These are phyloP conservation scores for Phytophthora palmivora DNA, from an alignment of 352 stramenopile species.

Conservation along the genomic window DNA sequence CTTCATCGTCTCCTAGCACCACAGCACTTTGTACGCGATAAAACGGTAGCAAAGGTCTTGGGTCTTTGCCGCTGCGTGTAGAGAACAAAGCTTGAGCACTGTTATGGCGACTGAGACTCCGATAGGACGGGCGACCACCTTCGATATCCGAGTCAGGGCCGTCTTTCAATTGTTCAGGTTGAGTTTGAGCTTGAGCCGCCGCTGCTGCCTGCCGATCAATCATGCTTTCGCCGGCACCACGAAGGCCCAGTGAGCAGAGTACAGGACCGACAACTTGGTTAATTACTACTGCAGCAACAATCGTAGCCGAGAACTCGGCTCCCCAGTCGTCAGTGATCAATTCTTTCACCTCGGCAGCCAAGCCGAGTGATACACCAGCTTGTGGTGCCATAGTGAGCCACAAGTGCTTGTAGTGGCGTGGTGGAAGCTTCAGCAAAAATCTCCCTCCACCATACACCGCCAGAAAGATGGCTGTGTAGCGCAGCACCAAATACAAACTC, in stretches of 20 bases:
- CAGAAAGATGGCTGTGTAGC: conserved; percentile 66
- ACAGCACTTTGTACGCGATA: conserved; percentile 57
- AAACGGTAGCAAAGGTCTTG: conserved; percentile 50
- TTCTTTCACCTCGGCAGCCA: conserved; percentile 65
- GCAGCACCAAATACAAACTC: conserved; percentile 64
- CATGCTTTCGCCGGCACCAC: conserved; percentile 52
- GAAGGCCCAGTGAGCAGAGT: conserved; percentile 59
- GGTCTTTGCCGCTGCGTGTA: conserved; percentile 41
- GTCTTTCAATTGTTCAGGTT: conserved; percentile 13
- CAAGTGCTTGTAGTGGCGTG: conserved; percentile 68
- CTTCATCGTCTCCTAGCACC: conserved; percentile 64
- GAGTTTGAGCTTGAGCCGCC: conserved; percentile 14
- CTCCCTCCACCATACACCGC: conserved; percentile 60
- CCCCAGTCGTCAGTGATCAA: conserved; percentile 66
- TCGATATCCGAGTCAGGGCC: conserved; percentile 14
- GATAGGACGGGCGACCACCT: conserved; percentile 3
- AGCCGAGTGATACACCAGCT: conserved; percentile 64
- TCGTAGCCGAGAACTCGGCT: conserved; percentile 63
- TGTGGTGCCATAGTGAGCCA: conserved; percentile 79
- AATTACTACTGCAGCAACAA: conserved; percentile 68
- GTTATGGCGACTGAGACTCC: conserved; percentile 23
- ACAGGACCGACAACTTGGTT: conserved; percentile 74
- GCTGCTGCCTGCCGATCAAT: conserved; percentile 33
- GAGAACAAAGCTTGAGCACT: conserved; percentile 21
- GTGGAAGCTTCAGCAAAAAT: conserved; percentile 63